Base-by-base conservation (phyloP, 768 basidiomycete genomes). In the Auricularia heimuer region DNA sequence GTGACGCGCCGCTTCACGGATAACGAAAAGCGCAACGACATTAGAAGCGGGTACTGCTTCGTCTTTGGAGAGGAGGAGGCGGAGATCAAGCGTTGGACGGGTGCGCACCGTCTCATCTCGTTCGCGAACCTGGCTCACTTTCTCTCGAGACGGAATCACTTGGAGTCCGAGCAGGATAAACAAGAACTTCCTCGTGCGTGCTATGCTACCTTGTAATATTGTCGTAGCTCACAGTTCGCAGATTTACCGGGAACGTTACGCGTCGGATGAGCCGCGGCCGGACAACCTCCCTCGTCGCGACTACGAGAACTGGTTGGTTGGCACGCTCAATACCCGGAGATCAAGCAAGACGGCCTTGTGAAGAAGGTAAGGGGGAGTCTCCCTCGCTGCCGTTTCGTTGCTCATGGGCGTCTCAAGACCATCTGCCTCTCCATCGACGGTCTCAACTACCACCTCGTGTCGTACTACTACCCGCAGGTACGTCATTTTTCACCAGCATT, bases 11-110 rank as follows among this genome's bases (percentile, higher is more conserved):
- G 78, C 62, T 68, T 79, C 67, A 75, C 75, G 14, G 77, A 78
- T 51, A 67, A 73, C 61, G 77, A 79, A 67, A 51, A 51, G 47
- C 65, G 74, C 44, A 69, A 68, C 4, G 73, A 75, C 67, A 73
- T 79, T 37, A 70, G 73, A 47, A 73, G 71, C 45, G 78, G 78
- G 14, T 73, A 75, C 3, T 73, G 77, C 2, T 79, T 77, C 67
- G 77, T 77, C 11, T 79, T 77, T 65, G 77, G 78, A 63, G 78
- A 79, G 66, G 71, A 74, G 62, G 75, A 77, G 68, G 75, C 75
- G 61, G 76, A 76, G 51, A 79, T 79, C 71, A 77, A 77, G 69
- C 67, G 78, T 16, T 77, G 76, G 68, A 79, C 78, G 3, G 78
- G 6, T 63, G 18, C 47, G 47, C 21, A 6, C 11, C 47, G 39